Evolutionary conservation across 495 filamentous ascomycete genomes (phyloP).

Genomic region (Trichoderma parareesei): DNA sequence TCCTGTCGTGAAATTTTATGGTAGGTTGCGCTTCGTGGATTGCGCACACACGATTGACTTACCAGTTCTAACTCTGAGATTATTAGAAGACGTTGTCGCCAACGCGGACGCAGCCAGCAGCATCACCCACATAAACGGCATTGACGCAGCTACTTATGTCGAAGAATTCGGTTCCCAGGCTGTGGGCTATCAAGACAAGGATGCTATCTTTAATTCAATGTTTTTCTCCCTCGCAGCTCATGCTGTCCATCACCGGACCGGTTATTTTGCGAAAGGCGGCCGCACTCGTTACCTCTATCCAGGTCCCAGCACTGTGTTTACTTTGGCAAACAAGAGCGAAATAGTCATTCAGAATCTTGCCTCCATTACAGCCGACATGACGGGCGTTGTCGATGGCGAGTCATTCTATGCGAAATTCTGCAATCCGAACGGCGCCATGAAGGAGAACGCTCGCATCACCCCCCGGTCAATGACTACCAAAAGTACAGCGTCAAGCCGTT

Average conservation of each 20-base stretch:
- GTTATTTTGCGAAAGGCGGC: constrained; percentile 23
- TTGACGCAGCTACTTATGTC: constrained; percentile 26
- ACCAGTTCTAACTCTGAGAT: too few species aligned
- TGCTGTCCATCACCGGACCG: constrained; percentile 18
- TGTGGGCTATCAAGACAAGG: constrained; percentile 33
- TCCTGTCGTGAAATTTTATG: constrained; percentile 32
- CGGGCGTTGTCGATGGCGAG: constrained; percentile 28
- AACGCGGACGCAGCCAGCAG: constrained; percentile 19
- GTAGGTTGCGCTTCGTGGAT: not conserved
- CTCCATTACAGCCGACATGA: constrained; percentile 25
- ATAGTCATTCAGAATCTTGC: constrained; percentile 29
- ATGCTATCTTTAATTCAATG: constrained; percentile 42
- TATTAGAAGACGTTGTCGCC: constrained; percentile 19
- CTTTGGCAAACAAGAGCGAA: constrained; percentile 35
- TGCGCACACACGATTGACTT: too few species aligned
- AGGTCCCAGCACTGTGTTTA: constrained; percentile 30
- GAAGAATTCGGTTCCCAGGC: constrained; percentile 23
- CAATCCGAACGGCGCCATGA: not conserved
- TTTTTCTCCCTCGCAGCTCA: constrained; percentile 28
- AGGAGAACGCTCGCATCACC: too few species aligned
- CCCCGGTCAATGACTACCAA: too few species aligned
- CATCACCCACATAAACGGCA: constrained; percentile 31
- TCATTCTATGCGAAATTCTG: constrained; percentile 32
- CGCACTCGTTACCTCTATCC: constrained; percentile 33
- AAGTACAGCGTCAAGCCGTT: too few species aligned